Evolutionary conservation across 768 basidiomycete genomes (phyloP).

Genomic region (Crucibulum laeve): DNA sequence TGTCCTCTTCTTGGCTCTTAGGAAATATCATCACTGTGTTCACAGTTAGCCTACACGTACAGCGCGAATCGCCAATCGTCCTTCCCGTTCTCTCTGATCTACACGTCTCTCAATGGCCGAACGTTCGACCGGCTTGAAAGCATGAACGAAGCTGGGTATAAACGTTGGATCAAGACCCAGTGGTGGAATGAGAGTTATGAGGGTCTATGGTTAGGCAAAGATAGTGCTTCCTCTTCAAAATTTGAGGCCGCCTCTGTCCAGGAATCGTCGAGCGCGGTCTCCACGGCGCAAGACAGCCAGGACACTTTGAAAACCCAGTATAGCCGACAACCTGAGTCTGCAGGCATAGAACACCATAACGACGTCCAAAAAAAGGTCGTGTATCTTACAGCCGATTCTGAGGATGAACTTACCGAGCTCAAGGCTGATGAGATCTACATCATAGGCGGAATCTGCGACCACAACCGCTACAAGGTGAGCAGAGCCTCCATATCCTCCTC

Average conservation of each 20-base stretch:
- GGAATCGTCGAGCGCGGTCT: too few species aligned
- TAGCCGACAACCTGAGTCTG: background rate
- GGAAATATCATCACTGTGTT: slow-evolving; percentile 88
- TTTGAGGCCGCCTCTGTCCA: too few species aligned
- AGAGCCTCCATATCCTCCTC: too few species aligned
- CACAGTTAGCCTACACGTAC: slow-evolving; percentile 91
- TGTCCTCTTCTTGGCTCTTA: slow-evolving; percentile 27
- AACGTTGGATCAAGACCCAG: slow-evolving; percentile 75
- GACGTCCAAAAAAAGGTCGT: slow-evolving; percentile 53
- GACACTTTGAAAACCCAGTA: background rate
- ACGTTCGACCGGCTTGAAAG: slow-evolving; percentile 62
- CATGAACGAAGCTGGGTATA: slow-evolving; percentile 63
- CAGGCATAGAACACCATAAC: background rate
- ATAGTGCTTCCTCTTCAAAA: slow-evolving; percentile 5
- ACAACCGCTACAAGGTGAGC: slow-evolving; percentile 88
- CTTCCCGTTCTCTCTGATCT: slow-evolving; percentile 70
- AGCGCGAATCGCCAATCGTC: slow-evolving; percentile 75
- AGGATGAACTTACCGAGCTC: slow-evolving; percentile 80
- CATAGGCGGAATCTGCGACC: slow-evolving; percentile 93
- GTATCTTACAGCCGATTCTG: slow-evolving; percentile 94
- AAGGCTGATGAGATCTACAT: slow-evolving; percentile 85
- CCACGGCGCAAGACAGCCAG: background rate
- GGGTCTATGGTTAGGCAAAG: slow-evolving; percentile 47
- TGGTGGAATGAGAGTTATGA: slow-evolving; percentile 84
- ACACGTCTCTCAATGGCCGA: slow-evolving; percentile 76